Conservation (phyloP, 176 grass and related monocot genomes). For the Chrysopogon serrulatus region DNA sequence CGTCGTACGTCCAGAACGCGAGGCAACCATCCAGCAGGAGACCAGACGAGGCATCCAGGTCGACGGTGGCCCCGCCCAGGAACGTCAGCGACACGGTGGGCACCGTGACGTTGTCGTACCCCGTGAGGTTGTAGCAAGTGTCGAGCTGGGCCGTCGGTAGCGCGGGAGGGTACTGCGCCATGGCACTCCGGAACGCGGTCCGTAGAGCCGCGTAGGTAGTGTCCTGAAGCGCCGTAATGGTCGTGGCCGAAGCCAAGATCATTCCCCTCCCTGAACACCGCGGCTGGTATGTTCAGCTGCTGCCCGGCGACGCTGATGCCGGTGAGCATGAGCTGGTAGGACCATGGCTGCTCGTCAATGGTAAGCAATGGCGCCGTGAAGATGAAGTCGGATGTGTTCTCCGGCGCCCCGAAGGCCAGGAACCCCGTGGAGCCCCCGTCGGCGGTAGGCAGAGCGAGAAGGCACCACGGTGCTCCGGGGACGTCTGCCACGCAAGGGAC, state of each 20-base stretch:
- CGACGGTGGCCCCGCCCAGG: slow-evolving; percentile 1
- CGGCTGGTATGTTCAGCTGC: background rate
- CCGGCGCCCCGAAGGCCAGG: slow-evolving; percentile 26
- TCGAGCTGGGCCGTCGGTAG: background rate
- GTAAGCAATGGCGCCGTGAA: slow-evolving; percentile 22
- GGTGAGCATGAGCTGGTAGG: slow-evolving; percentile 26
- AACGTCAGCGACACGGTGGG: slow-evolving; percentile 36
- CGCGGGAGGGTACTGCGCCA: slow-evolving; percentile 19
- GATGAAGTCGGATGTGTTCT: background rate
- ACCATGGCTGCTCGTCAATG: slow-evolving; percentile 5
- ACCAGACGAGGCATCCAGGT: slow-evolving; percentile 15
- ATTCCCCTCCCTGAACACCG: slow-evolving; percentile 1
- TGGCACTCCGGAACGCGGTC: slow-evolving; percentile 18
- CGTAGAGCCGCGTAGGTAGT: slow-evolving; percentile 38
- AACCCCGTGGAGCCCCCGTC: slow-evolving; percentile 28
- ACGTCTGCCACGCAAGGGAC: background rate
- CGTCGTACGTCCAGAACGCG: slow-evolving; percentile 35
- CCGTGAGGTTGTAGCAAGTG: slow-evolving; percentile 46
- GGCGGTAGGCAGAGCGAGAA: slow-evolving; percentile 50
- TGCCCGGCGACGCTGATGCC: slow-evolving; percentile 31
- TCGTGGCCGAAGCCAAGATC: too few species aligned
- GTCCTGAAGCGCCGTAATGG: background rate
- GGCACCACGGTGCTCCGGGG: background rate
- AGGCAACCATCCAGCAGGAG: slow-evolving; percentile 40
- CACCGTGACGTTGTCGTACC: background rate